These are phyloP conservation scores for Fragaria ananassa DNA, from an alignment of 306 rosid species.

Conservation along the genomic window DNA sequence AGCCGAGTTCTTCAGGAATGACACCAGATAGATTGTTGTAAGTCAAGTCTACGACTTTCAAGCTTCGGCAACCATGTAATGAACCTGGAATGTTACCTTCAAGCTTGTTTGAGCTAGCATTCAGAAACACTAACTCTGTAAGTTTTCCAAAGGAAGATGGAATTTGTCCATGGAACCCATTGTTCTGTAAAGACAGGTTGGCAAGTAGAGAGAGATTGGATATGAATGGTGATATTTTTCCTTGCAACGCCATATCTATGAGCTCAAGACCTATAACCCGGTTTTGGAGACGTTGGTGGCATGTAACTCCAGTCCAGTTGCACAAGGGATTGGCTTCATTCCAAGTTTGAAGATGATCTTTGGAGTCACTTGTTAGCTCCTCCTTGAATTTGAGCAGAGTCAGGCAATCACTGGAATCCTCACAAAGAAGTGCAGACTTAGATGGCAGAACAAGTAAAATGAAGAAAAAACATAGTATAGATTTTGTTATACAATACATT, in stretches of 20 bases:
- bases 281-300: slow-evolving; percentile 8
- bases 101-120: slow-evolving; percentile 10
- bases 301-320: slow-evolving; percentile 36
- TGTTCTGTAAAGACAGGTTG: slow-evolving; percentile 11
- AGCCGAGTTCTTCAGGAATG: slow-evolving; percentile 26
- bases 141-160: slow-evolving; percentile 23
- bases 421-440: slow-evolving; percentile 13
- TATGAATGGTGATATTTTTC: slow-evolving; percentile 21
- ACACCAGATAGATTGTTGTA: slow-evolving; percentile 20
- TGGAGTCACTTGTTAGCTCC: slow-evolving; percentile 16
- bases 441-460: slow-evolving; percentile 8
- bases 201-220: slow-evolving; percentile 31
- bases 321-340: slow-evolving; percentile 28
- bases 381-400: slow-evolving; percentile 25
- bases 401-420: slow-evolving; percentile 15
- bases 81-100: slow-evolving; percentile 27
- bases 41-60: slow-evolving; percentile 19
- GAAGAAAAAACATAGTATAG: background rate
- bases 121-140: slow-evolving; percentile 13
- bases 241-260: slow-evolving; percentile 16
- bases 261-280: slow-evolving; percentile 24
- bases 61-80: slow-evolving; percentile 20
- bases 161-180: slow-evolving; percentile 19
- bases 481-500: background rate
- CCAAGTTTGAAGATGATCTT: slow-evolving; percentile 26